phyloP scores from a whole-genome alignment of 306 rosid species.

The Dryas drummondii region DNA sequence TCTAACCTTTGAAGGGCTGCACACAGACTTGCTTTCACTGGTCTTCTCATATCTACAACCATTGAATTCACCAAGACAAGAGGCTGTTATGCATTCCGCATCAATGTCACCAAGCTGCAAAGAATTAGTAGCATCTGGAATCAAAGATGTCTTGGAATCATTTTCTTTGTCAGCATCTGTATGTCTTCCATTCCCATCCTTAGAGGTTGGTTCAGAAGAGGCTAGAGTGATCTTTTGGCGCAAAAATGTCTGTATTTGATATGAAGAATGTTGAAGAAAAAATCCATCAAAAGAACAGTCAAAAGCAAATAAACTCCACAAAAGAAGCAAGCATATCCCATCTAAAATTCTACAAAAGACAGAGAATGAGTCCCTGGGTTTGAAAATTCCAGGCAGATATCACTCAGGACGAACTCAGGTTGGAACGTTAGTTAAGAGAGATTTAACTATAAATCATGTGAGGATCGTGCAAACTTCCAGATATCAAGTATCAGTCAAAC shows the following conservation, averaged over 20 bases:
- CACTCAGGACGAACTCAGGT: not conserved
- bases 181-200: constrained; percentile 35
- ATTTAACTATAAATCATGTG: not conserved
- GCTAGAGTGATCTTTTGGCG: constrained; percentile 76
- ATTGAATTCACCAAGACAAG: constrained; percentile 24
- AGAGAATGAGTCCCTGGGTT: not conserved
- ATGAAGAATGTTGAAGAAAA: constrained; percentile 4
- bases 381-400: not conserved
- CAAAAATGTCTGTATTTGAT: constrained; percentile 64
- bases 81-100: constrained; percentile 20
- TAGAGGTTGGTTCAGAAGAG: constrained; percentile 37
- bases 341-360: not conserved
- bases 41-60: constrained; percentile 22
- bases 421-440: not conserved
- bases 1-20: constrained; percentile 35
- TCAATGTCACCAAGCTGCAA: not conserved
- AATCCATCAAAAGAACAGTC: not conserved
- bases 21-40: constrained; percentile 28
- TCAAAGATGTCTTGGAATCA: constrained; percentile 30
- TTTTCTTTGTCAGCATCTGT: constrained; percentile 25
- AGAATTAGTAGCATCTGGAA: constrained; percentile 22
- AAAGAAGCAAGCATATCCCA: constrained; percentile 11
- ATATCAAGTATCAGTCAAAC: not conserved
- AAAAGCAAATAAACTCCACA: not conserved
- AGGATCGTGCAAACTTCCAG: not conserved